Percentiles rank a stretch among this genome's conserved stretches.
phyloP scores from a whole-genome alignment of 2,329 filamentous ascomycete genomes.

The Teratosphaeriaceae sp. region DNA sequence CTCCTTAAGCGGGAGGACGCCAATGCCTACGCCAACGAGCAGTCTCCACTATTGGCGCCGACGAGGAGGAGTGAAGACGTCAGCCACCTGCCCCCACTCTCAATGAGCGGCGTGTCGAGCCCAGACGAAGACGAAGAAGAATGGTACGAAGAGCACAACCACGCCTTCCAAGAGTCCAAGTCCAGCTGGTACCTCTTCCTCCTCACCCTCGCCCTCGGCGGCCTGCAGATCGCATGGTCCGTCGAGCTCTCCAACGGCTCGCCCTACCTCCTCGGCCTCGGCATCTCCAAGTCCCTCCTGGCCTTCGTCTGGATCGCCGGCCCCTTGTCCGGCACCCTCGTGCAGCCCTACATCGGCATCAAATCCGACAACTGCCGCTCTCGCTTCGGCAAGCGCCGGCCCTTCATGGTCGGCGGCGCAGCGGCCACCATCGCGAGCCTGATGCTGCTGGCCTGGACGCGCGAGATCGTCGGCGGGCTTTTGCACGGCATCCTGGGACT shows the following conservation, averaged over 20 bases:
- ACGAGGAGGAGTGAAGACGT: constrained; percentile 16
- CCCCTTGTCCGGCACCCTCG: constrained; percentile 46
- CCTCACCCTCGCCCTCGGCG: constrained; percentile 79
- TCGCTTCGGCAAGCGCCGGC: constrained; percentile 44
- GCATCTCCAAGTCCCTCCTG: constrained; percentile 46
- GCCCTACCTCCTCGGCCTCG: constrained; percentile 47
- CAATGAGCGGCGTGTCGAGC: constrained; percentile 9
- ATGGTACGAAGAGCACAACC: constrained; percentile 4
- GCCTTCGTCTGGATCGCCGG: constrained; percentile 52
- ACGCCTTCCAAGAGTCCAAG: constrained; percentile 46
- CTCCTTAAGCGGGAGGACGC: constrained; percentile 11
- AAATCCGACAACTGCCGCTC: constrained; percentile 46
- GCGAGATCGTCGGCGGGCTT: constrained; percentile 55
- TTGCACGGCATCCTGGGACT: constrained; percentile 62
- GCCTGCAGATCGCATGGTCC: constrained; percentile 90
- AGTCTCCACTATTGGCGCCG: constrained; percentile 23
- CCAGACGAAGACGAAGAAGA: constrained; percentile 1
- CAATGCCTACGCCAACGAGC: constrained; percentile 18
- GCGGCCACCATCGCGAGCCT: constrained; percentile 44
- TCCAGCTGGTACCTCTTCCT: constrained; percentile 80
- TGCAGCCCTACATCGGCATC: constrained; percentile 49
- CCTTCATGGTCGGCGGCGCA: constrained; percentile 47
- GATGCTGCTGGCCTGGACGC: constrained; percentile 45
- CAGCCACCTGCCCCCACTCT: constrained; percentile 11
- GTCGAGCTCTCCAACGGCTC: constrained; percentile 93